These are phyloP conservation scores for Pontederia crassipes DNA, from an alignment of 176 grass and related monocot genomes.

Conservation along the genomic window DNA sequence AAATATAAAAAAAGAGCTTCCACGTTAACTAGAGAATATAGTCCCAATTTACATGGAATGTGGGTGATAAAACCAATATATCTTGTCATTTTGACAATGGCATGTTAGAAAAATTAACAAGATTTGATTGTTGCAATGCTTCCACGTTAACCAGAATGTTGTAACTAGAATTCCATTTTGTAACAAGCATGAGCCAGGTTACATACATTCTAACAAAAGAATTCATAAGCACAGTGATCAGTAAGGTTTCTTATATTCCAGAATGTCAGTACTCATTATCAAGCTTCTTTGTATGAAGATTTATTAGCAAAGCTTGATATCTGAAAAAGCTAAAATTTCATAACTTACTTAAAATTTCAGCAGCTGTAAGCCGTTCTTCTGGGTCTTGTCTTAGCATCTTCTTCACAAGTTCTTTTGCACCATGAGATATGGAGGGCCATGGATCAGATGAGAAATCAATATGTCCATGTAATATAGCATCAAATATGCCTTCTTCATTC, in stretches of 20 bases:
- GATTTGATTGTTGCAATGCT: no score
- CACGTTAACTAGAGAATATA: no score
- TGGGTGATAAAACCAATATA: no score
- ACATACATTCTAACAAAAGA: not conserved
- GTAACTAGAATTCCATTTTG: no score
- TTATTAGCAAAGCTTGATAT: not conserved
- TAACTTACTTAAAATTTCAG: slow-evolving; percentile 69
- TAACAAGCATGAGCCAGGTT: not conserved
- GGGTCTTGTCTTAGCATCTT: slow-evolving; percentile 84
- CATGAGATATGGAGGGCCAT: slow-evolving; percentile 74
- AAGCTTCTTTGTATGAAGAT: not conserved
- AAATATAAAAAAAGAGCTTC: no score
- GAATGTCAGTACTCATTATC: not conserved
- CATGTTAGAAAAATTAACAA: no score
- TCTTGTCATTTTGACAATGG: no score
- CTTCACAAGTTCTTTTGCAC: slow-evolving; percentile 79
- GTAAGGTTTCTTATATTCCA: not conserved
- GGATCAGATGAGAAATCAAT: slow-evolving; percentile 86
- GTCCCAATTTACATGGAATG: no score
- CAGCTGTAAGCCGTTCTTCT: slow-evolving; percentile 66
- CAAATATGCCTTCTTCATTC: slow-evolving; percentile 88
- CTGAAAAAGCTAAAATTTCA: not conserved
- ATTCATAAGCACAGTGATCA: not conserved
- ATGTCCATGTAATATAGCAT: slow-evolving; percentile 51
- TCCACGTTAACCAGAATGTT: no score